Conservation (phyloP, 306 rosid genomes). For the Bauhinia variegata region DNA sequence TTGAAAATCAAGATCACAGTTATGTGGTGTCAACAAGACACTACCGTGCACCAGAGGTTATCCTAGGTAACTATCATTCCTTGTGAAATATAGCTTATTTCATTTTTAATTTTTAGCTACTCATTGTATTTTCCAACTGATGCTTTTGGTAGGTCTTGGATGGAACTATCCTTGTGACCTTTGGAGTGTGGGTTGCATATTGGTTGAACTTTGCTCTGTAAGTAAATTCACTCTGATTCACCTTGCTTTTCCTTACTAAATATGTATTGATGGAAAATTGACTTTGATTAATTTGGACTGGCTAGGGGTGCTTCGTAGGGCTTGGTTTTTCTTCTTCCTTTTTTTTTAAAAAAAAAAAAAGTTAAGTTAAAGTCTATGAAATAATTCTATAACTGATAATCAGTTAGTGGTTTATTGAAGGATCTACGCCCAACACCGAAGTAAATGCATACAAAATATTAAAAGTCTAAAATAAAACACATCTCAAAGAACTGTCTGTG, state of each 20-base stretch:
- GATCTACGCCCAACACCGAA: not conserved
- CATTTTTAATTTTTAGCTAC: not conserved
- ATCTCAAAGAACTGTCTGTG: no score
- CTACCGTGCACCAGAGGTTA: conserved; percentile 84
- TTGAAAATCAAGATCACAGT: conserved; percentile 80
- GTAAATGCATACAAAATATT: not conserved
- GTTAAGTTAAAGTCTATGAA: not conserved
- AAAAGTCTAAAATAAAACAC: not conserved
- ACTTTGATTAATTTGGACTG: not conserved
- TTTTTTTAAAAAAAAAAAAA: no score
- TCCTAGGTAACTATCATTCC: conserved; percentile 57
- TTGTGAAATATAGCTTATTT: conserved; percentile 15
- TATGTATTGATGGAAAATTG: not conserved
- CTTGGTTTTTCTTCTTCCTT: not conserved
- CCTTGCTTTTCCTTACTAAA: not conserved
- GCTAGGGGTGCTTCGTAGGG: not conserved
- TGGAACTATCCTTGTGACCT: conserved; percentile 90
- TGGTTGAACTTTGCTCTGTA: conserved; percentile 88
- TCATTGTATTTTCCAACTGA: conserved; percentile 15
- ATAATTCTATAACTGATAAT: not conserved
- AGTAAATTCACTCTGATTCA: conserved; percentile 40
- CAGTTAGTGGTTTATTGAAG: not conserved
- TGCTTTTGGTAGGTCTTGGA: conserved; percentile 70
- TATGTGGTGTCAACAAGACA: conserved; percentile 87
- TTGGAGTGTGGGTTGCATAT: conserved; percentile 89